Evolutionary conservation across 2,329 filamentous ascomycete genomes (phyloP).

Genomic region (Salinomyces thailandicus): DNA sequence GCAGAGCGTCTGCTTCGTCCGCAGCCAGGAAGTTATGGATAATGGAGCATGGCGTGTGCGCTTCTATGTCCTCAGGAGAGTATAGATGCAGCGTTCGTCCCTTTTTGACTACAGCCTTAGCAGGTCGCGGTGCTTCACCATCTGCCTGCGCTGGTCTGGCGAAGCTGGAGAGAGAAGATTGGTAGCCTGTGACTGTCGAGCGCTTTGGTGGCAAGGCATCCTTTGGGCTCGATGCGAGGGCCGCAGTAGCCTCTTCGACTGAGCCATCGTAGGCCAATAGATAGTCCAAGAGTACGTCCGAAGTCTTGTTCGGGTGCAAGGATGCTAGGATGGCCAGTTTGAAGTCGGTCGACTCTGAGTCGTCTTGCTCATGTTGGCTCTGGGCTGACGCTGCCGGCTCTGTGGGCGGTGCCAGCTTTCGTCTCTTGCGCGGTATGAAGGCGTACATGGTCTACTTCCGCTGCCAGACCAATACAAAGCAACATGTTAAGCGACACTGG

Average conservation of each 20-base stretch:
- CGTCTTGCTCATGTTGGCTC: slow-evolving; percentile 21
- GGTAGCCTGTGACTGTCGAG: slow-evolving; percentile 27
- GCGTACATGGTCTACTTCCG: slow-evolving; percentile 19
- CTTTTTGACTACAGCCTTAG: slow-evolving; percentile 52
- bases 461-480: no score
- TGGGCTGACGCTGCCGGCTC: not conserved
- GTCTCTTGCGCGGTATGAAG: slow-evolving; percentile 18
- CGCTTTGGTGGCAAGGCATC: slow-evolving; percentile 24
- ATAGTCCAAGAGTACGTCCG: slow-evolving; percentile 63
- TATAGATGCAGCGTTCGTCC: slow-evolving; percentile 78
- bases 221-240: slow-evolving; percentile 33
- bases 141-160: slow-evolving; percentile 5
- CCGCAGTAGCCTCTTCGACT: slow-evolving; percentile 53
- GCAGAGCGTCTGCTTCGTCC: slow-evolving; percentile 60
- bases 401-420: slow-evolving; percentile 11
- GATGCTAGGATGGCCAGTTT: slow-evolving; percentile 80
- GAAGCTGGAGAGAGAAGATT: slow-evolving; percentile 31
- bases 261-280: slow-evolving; percentile 69
- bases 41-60: slow-evolving; percentile 80
- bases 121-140: not conserved
- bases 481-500: no score
- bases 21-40: slow-evolving; percentile 79
- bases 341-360: slow-evolving; percentile 70
- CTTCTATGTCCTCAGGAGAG: slow-evolving; percentile 67
- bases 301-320: slow-evolving; percentile 53